Evolutionary conservation across 805 yeast genomes (phyloP).

Genomic region (Candida glaebosa): DNA sequence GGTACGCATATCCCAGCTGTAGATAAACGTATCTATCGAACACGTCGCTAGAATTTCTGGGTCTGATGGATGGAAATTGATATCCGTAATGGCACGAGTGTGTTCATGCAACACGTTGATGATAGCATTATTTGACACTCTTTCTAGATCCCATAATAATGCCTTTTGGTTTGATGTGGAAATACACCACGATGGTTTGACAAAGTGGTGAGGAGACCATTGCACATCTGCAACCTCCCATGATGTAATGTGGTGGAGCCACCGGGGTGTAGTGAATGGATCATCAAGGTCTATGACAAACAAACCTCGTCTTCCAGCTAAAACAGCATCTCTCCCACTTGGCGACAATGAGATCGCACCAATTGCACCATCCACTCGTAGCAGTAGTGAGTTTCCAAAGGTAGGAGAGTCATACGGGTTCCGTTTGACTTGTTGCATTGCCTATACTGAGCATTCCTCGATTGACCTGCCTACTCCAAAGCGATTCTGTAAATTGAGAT

Average conservation of each 20-base stretch:
- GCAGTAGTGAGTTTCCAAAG: conserved; percentile 75
- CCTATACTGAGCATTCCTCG: too few relatives aligned
- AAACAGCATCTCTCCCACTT: conserved; percentile 86
- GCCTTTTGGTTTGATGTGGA: conserved; percentile 96
- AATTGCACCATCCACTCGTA: conserved; percentile 87
- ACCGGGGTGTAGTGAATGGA: conserved; percentile 91
- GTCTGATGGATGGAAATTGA: conserved; percentile 82
- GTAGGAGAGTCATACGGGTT: conserved; percentile 47
- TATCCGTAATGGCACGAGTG: conserved; percentile 91
- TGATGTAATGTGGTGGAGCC: conserved; percentile 86
- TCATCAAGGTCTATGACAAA: conserved; percentile 91
- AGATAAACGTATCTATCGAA: conserved; percentile 83
- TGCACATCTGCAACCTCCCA: conserved; percentile 99
- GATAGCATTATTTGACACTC: conserved; percentile 69
- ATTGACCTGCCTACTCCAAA: too few relatives aligned
- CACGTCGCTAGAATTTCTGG: conserved; percentile 91
- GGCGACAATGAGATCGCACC: conserved; percentile 90
- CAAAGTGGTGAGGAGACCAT: conserved; percentile 85
- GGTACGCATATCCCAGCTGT: conserved; percentile 86
- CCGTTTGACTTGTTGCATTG: conserved; percentile 1
- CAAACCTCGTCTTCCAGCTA: conserved; percentile 81
- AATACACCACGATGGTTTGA: conserved; percentile 86
- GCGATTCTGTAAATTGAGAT: too few relatives aligned
- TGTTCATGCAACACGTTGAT: conserved; percentile 88
- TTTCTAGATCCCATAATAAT: conserved; percentile 83